Conservation (phyloP, 148 eudicot genomes). For the Chenopodium suecicum region DNA sequence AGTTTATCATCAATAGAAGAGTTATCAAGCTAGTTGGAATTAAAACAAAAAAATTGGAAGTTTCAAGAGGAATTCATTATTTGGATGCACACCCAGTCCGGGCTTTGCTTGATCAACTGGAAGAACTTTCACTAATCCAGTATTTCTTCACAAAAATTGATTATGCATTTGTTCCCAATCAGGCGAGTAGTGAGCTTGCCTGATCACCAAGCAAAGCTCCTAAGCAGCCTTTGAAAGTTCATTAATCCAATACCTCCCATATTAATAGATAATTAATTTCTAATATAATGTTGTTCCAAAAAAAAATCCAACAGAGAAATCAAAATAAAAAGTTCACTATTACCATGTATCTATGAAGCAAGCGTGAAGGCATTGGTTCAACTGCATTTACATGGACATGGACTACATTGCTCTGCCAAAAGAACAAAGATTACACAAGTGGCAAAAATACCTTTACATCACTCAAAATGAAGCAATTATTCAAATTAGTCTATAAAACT, state of each 20-base stretch:
- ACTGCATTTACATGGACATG: slow-evolving; percentile 89
- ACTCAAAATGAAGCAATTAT: background rate
- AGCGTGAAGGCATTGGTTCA: slow-evolving; percentile 79
- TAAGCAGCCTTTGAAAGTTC: too few species aligned
- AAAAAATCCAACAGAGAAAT: background rate
- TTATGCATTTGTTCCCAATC: too few species aligned
- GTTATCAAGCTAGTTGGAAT: too few species aligned
- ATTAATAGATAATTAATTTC: background rate
- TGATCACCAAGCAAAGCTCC: too few species aligned
- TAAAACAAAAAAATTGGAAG: too few species aligned
- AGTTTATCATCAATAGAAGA: too few species aligned
- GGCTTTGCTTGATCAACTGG: too few species aligned
- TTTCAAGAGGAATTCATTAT: too few species aligned
- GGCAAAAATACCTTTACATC: background rate
- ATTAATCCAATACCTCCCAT: background rate
- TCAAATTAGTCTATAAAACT: background rate
- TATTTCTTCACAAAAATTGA: too few species aligned
- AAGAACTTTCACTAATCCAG: too few species aligned
- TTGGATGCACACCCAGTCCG: too few species aligned
- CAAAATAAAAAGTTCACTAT: slow-evolving; percentile 9
- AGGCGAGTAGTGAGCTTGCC: too few species aligned
- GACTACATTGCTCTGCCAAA: slow-evolving; percentile 60
- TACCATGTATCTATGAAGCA: slow-evolving; percentile 85
- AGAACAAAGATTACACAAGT: background rate
- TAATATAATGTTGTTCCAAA: background rate